These are phyloP conservation scores for Sorghum bicolor DNA, from an alignment of 176 grass and related monocot genomes.

Conservation along the genomic window Sorghum_bicolor_NCBIv3 NC_012870.2:13409501-13410000, in stretches of 20 bases:
- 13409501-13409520: not conserved
- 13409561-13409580: not conserved
- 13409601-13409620: not conserved
- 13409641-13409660: not conserved
- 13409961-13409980: not conserved
- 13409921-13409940: not conserved
- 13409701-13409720: not conserved
- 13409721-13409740: not conserved
- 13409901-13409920: not conserved
- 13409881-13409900: not conserved
- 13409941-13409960: not conserved
- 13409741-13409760: not conserved
- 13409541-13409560: not conserved
- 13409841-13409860: not conserved
- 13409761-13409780: not conserved
- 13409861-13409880: not conserved
- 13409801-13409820: not conserved
- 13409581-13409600: not conserved
- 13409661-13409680: not conserved
- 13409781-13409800: not conserved
- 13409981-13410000: not conserved
- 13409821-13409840: not conserved
- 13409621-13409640: not conserved
- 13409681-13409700: not conserved
- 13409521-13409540: not conserved